Evolutionary conservation across 1,139 yeast genomes (phyloP), one percentile per base, ranked within the genome.

Genomic region (Lodderomyces beijingensis): DNA sequence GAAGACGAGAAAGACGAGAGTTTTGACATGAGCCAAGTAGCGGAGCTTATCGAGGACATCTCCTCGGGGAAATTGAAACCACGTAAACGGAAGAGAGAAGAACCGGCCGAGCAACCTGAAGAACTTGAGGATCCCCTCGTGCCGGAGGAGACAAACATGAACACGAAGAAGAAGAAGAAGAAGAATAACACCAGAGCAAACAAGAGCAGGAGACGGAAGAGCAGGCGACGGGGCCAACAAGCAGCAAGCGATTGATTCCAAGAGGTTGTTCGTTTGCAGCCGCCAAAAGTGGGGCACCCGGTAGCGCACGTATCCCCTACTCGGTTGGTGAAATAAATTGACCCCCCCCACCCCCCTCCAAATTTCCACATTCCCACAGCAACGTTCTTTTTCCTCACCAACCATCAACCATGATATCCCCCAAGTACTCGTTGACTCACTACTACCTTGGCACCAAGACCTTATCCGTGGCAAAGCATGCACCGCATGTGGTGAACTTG

Each of bases 401-500:
- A n/a, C 21, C 7, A 19, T 19, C 10, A 10, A 19, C 21, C 16
- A 64, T 62, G 68, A 59, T 64, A 28, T 59, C 68, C 4, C 74
- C 74, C 12, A 67, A 65, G 39, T 68, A 63, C 50, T 44, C 66
- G 8, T 31, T 48, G 5, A 59, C 71, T 19, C 71, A 67, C 42
- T 59, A 60, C 40, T 66, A 46, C 43, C 51, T 51, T 36, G 38
- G 50, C 7, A 41, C 44, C 35, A 52, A 47, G 37, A 46, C 51
- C 14, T 43, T 54, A 28, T 40, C 50, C 4, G 30, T 40, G 8
- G 39, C 49, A 4, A 43, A 43, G 16, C 35, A 41, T 4, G 48
- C 41, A 3, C 69, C 70, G 15, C 59, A 64, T 41, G 46, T 54
- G 24, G 58, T 68, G 33, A 64, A 67, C 41, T 50, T 87, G 29